Base-by-base conservation (phyloP, 2,329 filamentous ascomycete genomes). In the Botryosphaeria dothidea region DNA sequence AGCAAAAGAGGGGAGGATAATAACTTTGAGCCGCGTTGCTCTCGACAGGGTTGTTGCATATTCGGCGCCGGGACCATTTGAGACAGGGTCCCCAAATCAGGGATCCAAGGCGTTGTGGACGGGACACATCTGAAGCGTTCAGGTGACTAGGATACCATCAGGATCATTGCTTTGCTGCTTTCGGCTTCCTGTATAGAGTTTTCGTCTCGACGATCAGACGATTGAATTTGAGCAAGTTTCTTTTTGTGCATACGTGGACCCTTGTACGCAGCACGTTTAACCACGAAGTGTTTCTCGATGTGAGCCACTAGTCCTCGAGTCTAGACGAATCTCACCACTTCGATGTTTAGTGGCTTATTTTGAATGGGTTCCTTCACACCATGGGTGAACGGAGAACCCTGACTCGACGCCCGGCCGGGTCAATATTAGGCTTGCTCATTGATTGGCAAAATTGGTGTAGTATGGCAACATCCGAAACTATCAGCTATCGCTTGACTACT, bases 31-130 rank as follows among this genome's bases (percentile, higher is more conserved):
- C 31, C 31, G 31, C 31, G 9, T 4, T 41, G 9, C 17, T 41
- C 17, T 13, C 25, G 34, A 25, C 38, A 34, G 41, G 19, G 41
- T n/a, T 21, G 43, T 57, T 46, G 56, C 56, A 60, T 60, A 46
- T 11, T 60, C 38, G 56, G 56, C 41, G 56, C 56, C 25, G 25
- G 56, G 36, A 60, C 6, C 25, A 46, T 60, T 46, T 41, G 56
- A 60, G 29, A 45, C 21, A 58, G 54, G 38, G 38, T 19, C 31
- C 19, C 21, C 25, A 23, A 58, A 48, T 60, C 27, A 46, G 17
- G 56, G 56, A 60, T 60, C 41, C 54, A 34, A 57, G 56, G 56
- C 38, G 56, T 60, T 60, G 56, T 23, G 56, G 56, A 41, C 13
- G 9, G 51, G 51, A 60, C 19, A 34, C 27, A 36, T 60, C 23